Base-by-base conservation (phyloP, 192 early-diverging fungal species). In the Linnemannia exigua region DNA sequence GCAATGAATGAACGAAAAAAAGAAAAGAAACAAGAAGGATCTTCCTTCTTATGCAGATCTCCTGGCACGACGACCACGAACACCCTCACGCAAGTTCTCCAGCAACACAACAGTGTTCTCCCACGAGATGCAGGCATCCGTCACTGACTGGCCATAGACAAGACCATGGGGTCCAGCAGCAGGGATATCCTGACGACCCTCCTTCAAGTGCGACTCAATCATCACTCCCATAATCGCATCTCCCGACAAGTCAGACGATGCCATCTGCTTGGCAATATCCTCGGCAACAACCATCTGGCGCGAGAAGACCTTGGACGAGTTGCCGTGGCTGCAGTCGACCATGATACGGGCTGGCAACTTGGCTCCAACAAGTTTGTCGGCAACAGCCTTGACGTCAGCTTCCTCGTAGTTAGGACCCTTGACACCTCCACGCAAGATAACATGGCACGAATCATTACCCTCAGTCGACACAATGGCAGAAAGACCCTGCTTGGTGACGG, bases 271-370 rank as follows among this genome's bases (percentile, higher is more conserved):
- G 7, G 91, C 76, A 41, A 90, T 74, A 58, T 87, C 81, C 61
- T 90, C 87, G 36, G 94, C 96, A 25, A 99, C 98, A 70, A 95
- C 88, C 51, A 93, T 89, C 90, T 99, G 98, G 78, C 93, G 92
- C 63, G 92, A 90, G 82, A 95, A 96, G 77, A 97, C 90, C 88
- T 99, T 99, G 74, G 87, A 90, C 76, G 92, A 94, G 91, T 99
- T 99, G 37, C 98, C 98, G 89, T 99, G 98, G 73, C 95, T 96
- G 89, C 96, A 97, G 85, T 99, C 98, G 75, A 99, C 88, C 98
- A 99, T 99, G 72, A 99, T 72, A 5, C 89, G 81, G 28, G 91
- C 52, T 77, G 90, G 89, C 74, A 90, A 79, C 72, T 89, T 91
- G 63, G 93, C 92, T 74, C 92, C 92, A 37, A 80, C 67, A 67